Evolutionary conservation across 768 basidiomycete species (phyloP).

Genomic region (Panaeolus cyanescens): DNA sequence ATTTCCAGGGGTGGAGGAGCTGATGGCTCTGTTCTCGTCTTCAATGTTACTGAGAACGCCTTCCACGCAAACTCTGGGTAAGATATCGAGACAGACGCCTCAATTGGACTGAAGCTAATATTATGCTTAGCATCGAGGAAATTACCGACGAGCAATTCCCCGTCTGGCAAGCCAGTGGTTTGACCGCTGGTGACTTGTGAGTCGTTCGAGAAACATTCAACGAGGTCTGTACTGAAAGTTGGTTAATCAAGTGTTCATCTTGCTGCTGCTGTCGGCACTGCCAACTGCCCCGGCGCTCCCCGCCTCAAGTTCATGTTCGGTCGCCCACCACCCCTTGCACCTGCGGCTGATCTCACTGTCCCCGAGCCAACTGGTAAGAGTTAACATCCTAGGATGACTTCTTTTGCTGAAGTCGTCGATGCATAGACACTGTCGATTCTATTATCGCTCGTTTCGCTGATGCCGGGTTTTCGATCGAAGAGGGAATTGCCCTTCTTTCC

Average conservation of each 20-base stretch:
- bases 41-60: constrained; percentile 21
- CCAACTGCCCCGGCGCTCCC: constrained; percentile 39
- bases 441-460: too few relatives aligned
- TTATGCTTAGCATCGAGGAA: constrained; percentile 5
- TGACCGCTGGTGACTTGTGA: constrained; percentile 25
- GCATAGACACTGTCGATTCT: constrained; percentile 21
- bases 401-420: not conserved
- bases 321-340: constrained; percentile 20
- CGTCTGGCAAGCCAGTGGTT: constrained; percentile 8
- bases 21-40: constrained; percentile 29
- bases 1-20: constrained; percentile 27
- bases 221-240: not conserved
- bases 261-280: constrained; percentile 25
- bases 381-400: not conserved
- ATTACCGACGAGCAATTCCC: constrained; percentile 8
- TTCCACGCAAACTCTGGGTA: constrained; percentile 17
- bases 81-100: too few relatives aligned
- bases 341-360: constrained; percentile 23
- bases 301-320: constrained; percentile 31
- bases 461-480: too few relatives aligned
- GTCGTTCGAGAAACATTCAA: not conserved
- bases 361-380: constrained; percentile 20
- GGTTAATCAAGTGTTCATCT: constrained; percentile 17
- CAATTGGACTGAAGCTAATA: too few relatives aligned
- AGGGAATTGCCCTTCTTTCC: too few relatives aligned